phyloP scores from a whole-genome alignment of 352 stramenopile species.

The Globisporangium lucens region DNA sequence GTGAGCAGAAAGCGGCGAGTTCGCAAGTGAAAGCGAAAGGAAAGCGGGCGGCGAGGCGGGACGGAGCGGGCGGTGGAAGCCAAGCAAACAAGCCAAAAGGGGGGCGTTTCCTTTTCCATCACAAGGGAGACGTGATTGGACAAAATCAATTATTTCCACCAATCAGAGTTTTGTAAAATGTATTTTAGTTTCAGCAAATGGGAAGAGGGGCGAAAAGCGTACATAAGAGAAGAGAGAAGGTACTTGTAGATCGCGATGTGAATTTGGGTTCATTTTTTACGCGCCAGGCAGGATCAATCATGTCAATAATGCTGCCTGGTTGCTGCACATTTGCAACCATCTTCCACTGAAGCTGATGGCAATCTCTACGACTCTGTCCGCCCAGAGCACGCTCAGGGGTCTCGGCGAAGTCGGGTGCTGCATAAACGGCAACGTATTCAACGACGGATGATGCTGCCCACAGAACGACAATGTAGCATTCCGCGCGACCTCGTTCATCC shows the following conservation, averaged over 20 bases:
- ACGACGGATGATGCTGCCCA: no score
- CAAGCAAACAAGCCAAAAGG: slow-evolving; percentile 11
- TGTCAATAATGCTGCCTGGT: no score
- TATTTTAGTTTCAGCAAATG: not conserved
- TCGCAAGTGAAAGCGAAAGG: slow-evolving; percentile 49
- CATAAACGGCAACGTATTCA: no score
- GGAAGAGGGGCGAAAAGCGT: not conserved
- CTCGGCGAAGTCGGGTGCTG: no score
- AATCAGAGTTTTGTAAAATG: slow-evolving; percentile 13
- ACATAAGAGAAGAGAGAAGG: slow-evolving; percentile 1
- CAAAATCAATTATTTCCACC: slow-evolving; percentile 15
- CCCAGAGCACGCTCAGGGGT: no score
- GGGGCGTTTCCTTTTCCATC: slow-evolving; percentile 8
- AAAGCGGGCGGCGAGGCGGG: not conserved
- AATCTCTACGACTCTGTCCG: no score
- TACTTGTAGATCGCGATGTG: not conserved
- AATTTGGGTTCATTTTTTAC: no score
- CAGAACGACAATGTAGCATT: no score
- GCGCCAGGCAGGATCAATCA: no score
- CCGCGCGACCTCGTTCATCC: no score
- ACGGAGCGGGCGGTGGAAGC: not conserved
- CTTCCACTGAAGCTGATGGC: no score
- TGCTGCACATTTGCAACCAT: no score
- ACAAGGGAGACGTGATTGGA: not conserved
- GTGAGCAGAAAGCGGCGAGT: slow-evolving; percentile 63